Evolutionary conservation across 2,329 filamentous ascomycete species (phyloP).

Genomic region (Fusarium brachygibbosum): DNA sequence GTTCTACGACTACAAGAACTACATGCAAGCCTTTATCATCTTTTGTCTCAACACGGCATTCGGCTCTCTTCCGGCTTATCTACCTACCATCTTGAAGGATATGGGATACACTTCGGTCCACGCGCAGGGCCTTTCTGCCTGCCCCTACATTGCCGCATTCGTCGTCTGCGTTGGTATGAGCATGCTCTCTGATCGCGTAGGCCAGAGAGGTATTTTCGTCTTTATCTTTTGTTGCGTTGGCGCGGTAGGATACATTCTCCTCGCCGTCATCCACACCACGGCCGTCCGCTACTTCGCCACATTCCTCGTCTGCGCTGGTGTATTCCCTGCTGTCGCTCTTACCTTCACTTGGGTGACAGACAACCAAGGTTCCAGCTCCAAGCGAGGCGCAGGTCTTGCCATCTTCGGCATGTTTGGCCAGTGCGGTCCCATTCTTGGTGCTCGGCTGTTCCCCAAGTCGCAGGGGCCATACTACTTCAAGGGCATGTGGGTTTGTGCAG

Average conservation of each 20-base stretch:
- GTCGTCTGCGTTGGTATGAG: conserved; percentile 1
- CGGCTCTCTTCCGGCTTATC: conserved; percentile 68
- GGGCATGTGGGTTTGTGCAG: conserved; percentile 7
- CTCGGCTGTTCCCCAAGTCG: conserved; percentile 16
- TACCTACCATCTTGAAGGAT: conserved; percentile 48
- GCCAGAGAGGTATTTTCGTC: neutral
- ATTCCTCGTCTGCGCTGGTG: conserved; percentile 60
- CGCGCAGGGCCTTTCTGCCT: neutral
- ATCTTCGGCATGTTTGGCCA: conserved; percentile 44
- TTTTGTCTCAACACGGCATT: conserved; percentile 57
- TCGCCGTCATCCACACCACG: conserved; percentile 56
- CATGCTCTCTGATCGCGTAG: neutral
- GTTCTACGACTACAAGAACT: conserved; percentile 63
- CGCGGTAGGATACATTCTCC: neutral
- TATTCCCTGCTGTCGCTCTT: conserved; percentile 76
- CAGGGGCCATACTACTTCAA: neutral
- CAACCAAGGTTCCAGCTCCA: conserved; percentile 77
- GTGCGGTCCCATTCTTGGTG: conserved; percentile 28
- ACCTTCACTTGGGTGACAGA: conserved; percentile 79
- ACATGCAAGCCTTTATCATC: conserved; percentile 60
- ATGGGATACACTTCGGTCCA: conserved; percentile 1
- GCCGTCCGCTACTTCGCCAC: conserved; percentile 66
- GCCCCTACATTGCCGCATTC: neutral
- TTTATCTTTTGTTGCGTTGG: neutral
- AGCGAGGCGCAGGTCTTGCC: conserved; percentile 73